These are phyloP conservation scores for Boletellus sp. DNA, from an alignment of 768 basidiomycete genomes.

Conservation along the genomic window DNA sequence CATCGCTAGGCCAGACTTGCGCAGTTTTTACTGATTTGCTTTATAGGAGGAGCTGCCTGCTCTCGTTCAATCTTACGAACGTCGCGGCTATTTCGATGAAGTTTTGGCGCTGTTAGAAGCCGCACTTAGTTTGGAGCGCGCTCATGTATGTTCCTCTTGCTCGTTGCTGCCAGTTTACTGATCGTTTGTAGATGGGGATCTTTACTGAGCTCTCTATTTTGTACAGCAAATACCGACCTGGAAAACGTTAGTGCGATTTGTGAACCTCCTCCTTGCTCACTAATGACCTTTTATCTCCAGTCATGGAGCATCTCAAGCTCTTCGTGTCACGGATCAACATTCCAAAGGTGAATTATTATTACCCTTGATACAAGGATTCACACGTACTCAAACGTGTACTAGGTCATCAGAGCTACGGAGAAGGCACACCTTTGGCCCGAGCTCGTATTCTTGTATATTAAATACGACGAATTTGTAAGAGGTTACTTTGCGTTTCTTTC, in stretches of 20 bases:
- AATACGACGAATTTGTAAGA: slow-evolving; percentile 90
- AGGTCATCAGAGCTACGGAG: slow-evolving; percentile 94
- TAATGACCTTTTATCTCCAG: slow-evolving; percentile 37
- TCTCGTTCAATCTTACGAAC: slow-evolving; percentile 81
- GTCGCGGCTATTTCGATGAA: slow-evolving; percentile 91
- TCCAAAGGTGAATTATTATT: slow-evolving; percentile 59
- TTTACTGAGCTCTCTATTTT: slow-evolving; percentile 92
- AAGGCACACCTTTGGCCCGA: slow-evolving; percentile 98
- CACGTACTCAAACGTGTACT: not conserved
- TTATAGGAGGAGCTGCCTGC: slow-evolving; percentile 71
- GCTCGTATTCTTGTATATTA: slow-evolving; percentile 96
- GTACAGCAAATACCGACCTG: slow-evolving; percentile 93
- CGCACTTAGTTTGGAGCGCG: slow-evolving; percentile 92
- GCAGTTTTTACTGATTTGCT: not conserved
- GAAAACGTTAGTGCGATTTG: slow-evolving; percentile 64
- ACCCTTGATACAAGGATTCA: not conserved
- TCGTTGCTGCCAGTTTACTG: slow-evolving; percentile 4
- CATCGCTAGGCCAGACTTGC: slow-evolving; percentile 12
- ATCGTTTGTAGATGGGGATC: slow-evolving; percentile 74
- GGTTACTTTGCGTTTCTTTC: not conserved
- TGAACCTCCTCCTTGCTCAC: not conserved
- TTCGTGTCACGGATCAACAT: slow-evolving; percentile 97
- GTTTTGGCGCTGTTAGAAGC: slow-evolving; percentile 89
- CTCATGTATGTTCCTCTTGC: slow-evolving; percentile 56
- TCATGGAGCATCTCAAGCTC: slow-evolving; percentile 98